These are phyloP conservation scores for Verticillium tricorpus DNA, from an alignment of 2,329 filamentous ascomycete species.

Conservation along the genomic window DNA sequence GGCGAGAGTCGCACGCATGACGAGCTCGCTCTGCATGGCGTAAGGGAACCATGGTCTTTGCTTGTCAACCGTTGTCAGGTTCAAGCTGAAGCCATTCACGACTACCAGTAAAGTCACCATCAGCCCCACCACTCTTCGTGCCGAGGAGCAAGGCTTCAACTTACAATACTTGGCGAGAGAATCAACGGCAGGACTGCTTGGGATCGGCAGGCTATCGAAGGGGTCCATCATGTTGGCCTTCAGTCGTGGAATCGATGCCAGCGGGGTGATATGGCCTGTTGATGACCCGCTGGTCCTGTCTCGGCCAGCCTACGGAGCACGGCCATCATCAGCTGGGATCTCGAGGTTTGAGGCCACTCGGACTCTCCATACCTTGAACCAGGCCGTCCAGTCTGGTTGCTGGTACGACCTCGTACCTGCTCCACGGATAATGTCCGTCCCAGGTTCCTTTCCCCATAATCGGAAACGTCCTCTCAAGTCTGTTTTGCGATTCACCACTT, in stretches of 20 bases:
- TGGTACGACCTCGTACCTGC: not conserved
- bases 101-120: slow-evolving; percentile 1
- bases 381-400: not conserved
- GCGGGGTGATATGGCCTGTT: not conserved
- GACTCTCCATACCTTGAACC: not conserved
- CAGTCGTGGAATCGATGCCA: not conserved
- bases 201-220: slow-evolving; percentile 12
- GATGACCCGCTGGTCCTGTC: not conserved
- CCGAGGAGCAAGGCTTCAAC: not conserved
- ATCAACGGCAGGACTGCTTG: slow-evolving; percentile 6
- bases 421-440: not conserved
- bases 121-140: not conserved
- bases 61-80: slow-evolving; percentile 9
- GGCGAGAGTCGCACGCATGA: slow-evolving; percentile 12
- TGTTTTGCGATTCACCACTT: slow-evolving; percentile 3
- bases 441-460: not conserved
- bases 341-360: not conserved
- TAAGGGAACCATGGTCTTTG: slow-evolving; percentile 14
- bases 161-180: slow-evolving; percentile 12
- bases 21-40: slow-evolving; percentile 13
- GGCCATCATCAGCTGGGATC: not conserved
- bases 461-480: slow-evolving; percentile 12
- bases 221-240: slow-evolving; percentile 8
- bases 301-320: not conserved
- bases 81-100: slow-evolving; percentile 11